phyloP scores from a whole-genome alignment of 2,329 filamentous ascomycete species.

The Chaetomiaceae sp. region DNA sequence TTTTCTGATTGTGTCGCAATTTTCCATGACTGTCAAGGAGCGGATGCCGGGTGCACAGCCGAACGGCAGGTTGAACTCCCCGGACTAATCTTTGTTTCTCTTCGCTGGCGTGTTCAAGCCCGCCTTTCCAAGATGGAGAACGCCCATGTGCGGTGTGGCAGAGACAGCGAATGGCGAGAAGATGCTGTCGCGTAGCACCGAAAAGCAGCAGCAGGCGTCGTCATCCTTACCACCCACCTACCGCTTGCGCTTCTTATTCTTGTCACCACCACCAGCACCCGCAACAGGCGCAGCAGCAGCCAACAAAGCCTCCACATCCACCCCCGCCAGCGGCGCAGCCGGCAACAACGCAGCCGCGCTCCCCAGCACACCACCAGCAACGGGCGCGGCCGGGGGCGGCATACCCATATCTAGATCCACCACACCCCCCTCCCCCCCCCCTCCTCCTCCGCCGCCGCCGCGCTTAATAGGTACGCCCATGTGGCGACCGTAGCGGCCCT shows the following conservation, averaged over 20 bases:
- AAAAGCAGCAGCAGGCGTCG: background rate
- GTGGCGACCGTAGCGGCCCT: slow-evolving; percentile 77
- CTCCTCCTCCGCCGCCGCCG: no score
- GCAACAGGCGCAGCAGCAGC: slow-evolving; percentile 13
- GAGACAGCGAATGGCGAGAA: background rate
- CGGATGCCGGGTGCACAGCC: no score
- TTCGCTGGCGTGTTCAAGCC: background rate
- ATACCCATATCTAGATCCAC: no score
- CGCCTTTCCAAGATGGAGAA: background rate
- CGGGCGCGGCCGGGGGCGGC: slow-evolving; percentile 28
- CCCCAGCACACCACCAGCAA: no score
- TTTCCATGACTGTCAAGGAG: no score
- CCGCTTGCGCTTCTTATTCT: slow-evolving; percentile 58
- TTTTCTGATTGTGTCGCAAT: no score
- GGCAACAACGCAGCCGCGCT: no score
- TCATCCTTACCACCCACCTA: no score
- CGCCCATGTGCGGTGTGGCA: background rate
- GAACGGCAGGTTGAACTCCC: background rate
- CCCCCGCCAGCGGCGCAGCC: slow-evolving; percentile 29
- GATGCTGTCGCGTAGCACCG: no score
- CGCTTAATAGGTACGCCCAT: slow-evolving; percentile 62
- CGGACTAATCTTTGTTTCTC: background rate
- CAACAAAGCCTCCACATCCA: slow-evolving; percentile 37
- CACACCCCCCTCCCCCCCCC: no score
- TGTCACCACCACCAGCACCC: slow-evolving; percentile 34